A percentile compares a stretch with the other conserved stretches of the same genome.
phyloP scores from a whole-genome alignment of 2,329 filamentous ascomycete genomes.

The Phialophora expanda region DNA sequence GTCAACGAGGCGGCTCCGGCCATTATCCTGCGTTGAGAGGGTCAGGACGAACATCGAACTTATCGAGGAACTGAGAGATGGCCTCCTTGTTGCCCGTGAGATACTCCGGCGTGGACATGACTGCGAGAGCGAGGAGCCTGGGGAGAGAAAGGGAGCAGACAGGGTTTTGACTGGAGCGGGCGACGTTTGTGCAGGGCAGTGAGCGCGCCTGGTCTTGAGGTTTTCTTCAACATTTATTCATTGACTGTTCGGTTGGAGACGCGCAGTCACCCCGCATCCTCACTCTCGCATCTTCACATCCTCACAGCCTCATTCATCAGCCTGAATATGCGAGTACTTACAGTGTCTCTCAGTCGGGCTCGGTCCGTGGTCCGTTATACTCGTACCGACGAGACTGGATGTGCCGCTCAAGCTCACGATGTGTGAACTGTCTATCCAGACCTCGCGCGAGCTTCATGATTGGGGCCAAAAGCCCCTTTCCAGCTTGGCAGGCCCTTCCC shows the following conservation, averaged over 20 bases:
- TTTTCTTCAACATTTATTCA: not conserved
- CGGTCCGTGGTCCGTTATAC: not conserved
- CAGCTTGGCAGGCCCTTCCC: not conserved
- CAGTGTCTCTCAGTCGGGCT: too few species aligned
- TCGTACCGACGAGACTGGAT: not conserved
- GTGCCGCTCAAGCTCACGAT: not conserved
- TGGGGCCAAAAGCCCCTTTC: not conserved
- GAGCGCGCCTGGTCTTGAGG: not conserved
- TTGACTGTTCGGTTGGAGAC: not conserved
- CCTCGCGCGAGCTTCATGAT: not conserved
- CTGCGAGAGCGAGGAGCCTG: conserved; percentile 2
- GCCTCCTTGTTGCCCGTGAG: conserved; percentile 78
- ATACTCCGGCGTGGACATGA: conserved; percentile 55
- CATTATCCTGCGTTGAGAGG: not conserved
- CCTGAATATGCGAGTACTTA: not conserved
- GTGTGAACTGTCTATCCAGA: not conserved
- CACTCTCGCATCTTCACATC: not conserved
- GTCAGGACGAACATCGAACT: conserved; percentile 73
- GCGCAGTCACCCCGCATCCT: not conserved
- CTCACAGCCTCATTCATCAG: not conserved
- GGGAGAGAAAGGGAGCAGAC: not conserved
- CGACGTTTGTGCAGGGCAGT: not conserved
- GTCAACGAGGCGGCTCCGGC: conserved; percentile 19
- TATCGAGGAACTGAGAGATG: conserved; percentile 82
- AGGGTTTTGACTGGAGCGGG: not conserved